Base-by-base conservation (phyloP, 2,329 filamentous ascomycete species). In the Atkinsonella texensis region DNA sequence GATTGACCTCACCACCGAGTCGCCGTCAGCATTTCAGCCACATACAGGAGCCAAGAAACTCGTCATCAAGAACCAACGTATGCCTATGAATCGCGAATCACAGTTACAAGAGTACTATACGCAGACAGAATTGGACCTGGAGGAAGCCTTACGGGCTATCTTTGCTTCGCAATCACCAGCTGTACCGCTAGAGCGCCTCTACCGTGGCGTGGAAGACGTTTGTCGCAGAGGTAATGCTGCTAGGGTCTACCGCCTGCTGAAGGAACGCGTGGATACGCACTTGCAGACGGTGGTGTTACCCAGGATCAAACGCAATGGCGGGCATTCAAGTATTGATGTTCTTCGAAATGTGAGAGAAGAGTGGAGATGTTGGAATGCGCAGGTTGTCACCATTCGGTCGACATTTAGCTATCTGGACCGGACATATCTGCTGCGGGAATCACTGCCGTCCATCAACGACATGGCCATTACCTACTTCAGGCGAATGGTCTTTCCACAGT, bases 321-420 rank as follows among this genome's bases (percentile, higher is more conserved):
- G 73, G 8, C 61, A 60, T 6, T 78, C 76, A 3, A 77, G 84
- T 54, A 71, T 88, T 11, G 80, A 83, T 40, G 73, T 85, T 51
- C 68, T 96, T 54, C 74, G 75, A 59, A 68, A 63, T 39, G 71
- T 80, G 2, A 60, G 77, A 53, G 66, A 62, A 33, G 70, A 77
- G 49, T 98, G 93, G 91, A 74, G 76, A 52, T 73, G 72, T 20
- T 98, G 91, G 90, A 85, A 83, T 59, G 72, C 76, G 41, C 85
- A 93, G 66, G 74, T 89, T 69, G 44, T 55, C 17, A 83, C 84
- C 13, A 80, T 98, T 49, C 81, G 89, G 47, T 91, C 87, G 56
- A 85, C 94, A 40, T 97, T 96, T 69, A 95, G 89, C 70, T 98
- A 90, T 62, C 77, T 98, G 57, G 91, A 98, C 65, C 83, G 93